Percentiles rank a stretch among this genome's conserved stretches.
Conservation (phyloP, 2,329 filamentous ascomycete species). For the Paracoccidioides brasiliensis region DNA sequence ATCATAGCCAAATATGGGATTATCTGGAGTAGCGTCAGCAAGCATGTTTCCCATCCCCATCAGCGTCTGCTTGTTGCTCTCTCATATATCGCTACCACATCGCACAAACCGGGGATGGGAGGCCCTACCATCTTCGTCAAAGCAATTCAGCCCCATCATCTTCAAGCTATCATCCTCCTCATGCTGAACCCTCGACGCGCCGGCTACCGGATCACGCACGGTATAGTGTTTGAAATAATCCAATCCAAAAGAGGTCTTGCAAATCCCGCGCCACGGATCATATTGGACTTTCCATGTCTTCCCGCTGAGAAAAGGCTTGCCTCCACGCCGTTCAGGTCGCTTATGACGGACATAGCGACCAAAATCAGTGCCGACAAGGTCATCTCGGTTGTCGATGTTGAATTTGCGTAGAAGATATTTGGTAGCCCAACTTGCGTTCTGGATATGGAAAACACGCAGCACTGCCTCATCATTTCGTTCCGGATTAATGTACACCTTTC, state of each 20-base stretch:
- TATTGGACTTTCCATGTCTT: conserved; percentile 38
- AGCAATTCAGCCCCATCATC: conserved; percentile 40
- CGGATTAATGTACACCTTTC: conserved; percentile 30
- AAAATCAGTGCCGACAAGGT: conserved; percentile 38
- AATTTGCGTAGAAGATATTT: conserved; percentile 39
- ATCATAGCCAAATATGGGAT: conserved; percentile 35
- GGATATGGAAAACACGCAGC: conserved; percentile 35
- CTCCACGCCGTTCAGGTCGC: conserved; percentile 35
- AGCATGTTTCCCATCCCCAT: too few species aligned
- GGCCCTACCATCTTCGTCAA: conserved; percentile 26
- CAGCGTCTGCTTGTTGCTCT: too few species aligned
- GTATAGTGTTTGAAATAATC: conserved; percentile 40
- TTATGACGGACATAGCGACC: conserved; percentile 38
- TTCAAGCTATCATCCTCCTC: conserved; percentile 22
- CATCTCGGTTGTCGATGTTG: conserved; percentile 36
- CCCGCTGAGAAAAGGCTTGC: conserved; percentile 39
- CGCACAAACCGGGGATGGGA: background rate
- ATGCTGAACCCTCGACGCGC: conserved; percentile 6
- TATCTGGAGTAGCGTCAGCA: conserved; percentile 18
- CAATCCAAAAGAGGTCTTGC: conserved; percentile 37
- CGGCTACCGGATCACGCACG: conserved; percentile 5
- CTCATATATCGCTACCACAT: too few species aligned
- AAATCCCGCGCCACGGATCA: conserved; percentile 40
- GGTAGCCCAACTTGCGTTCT: conserved; percentile 41
- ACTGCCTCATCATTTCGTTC: conserved; percentile 16